Evolutionary conservation across 495 filamentous ascomycete genomes (phyloP), one percentile per base, ranked within the genome.

Genomic region (Astrocystis sublimbata): DNA sequence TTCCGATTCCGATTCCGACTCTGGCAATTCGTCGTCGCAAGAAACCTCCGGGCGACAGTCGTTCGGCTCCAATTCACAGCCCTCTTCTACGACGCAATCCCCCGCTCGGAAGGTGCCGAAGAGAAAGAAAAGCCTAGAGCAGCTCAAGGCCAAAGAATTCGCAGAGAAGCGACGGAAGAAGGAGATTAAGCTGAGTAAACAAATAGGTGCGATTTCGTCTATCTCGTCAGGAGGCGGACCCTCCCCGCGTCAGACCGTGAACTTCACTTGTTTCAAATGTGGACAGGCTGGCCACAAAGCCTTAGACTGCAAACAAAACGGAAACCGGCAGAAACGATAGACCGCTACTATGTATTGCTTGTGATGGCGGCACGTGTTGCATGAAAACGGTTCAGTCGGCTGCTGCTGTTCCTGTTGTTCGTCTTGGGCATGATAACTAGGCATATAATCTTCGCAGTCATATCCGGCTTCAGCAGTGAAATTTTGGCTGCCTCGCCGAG

Each of bases 131-230:
- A 73, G 67, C 24, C 73, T 75, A 40, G 78, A 81, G 59, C 70
- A 73, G 36, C 67, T 55, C 35, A 79, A 79, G 64, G 71, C 76
- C 10, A 71, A 73, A 50, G 61, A 79, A 62, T 69, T 85, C 31
- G 82, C 81, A 13, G 78, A 79, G 31, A 76, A 79, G 61, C 73
- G 83, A 4, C 78, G 80, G 68, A 83, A 80, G 65, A 84, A 85
- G 68, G 83, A 86, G 49, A 71, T 87, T 43, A 86, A 85, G 50
- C 68, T 88, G 57, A 84, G 86, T 59, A 71, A 71, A 17, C 68
- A 83, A 47, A 82, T 70, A 24, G 73, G 73, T 41, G 65, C 68
- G 52, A 52, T 67, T 49, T 53, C 63, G 42, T 69, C 71, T 15
- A 73, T 74, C 53, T 74, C 67, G 13, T 66, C 68, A 19, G 71